Evolutionary conservation across 225 moss, liverwort and hornwort species (phyloP), one percentile per base, ranked within the genome.

Genomic region (Physcomitrium patens): DNA sequence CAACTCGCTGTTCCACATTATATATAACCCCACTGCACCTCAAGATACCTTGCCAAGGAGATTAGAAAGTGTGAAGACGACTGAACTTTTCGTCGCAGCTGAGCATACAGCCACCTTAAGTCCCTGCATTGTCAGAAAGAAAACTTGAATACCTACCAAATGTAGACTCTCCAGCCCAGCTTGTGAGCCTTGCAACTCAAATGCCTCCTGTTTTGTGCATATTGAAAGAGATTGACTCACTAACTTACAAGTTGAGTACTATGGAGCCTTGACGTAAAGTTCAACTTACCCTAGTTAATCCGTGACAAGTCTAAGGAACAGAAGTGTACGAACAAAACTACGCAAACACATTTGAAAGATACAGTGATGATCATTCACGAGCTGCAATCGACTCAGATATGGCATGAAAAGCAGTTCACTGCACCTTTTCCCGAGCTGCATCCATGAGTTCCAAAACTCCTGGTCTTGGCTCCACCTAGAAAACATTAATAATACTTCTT

Each of bases 21-120:
- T 60, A 16, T 23, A 37, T 51, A 18, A 62, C 44, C 62, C 18
- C 61, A 24, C 28, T 37, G 63, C 69, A 43, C 24, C 43, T 69
- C 61, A n/a, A n/a, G 69, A 24, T 82, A 95, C 93, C 91, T 90
- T 93, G 75, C 95, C 95, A 41, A 99, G 79, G 62, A 99, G 84
- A 74, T 81, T 95, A 68, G 82, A 81, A 63, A 99, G 89, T 76
- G 91, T 92, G 77, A 92, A 89, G 19, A 99, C 77, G 17, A 99
- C 99, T n/a, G 99, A 95, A 73, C 95, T 91, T 82, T 93, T 93
- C 3, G 99, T 99, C 44, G 99, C 95, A 78, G 95, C 95, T 8
- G 99, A 99, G 86, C 99, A 95, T 12, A 99, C 88, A 50, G 95
- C 93, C 82, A 99, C 71, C 80, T 99, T 99, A 7, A 91, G 72